These are phyloP conservation scores for Malassezia psittaci DNA, from an alignment of 1,284 basidiomycete species.

Conservation along the genomic window DNA sequence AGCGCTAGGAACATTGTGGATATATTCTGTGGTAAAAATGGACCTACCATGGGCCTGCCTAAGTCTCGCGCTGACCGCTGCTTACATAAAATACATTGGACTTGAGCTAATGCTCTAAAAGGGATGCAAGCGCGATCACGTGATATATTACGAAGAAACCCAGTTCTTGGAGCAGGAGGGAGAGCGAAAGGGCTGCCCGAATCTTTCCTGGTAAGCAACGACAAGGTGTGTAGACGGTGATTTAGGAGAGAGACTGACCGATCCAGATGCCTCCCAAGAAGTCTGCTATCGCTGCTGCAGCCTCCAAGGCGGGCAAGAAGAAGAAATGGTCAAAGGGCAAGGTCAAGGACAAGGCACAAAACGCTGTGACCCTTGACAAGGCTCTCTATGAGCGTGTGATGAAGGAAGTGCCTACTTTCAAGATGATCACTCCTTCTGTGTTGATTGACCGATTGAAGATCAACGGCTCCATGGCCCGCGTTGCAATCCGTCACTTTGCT, in stretches of 20 bases:
- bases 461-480: slow-evolving; percentile 85
- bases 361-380: slow-evolving; percentile 67
- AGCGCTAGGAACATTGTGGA: slow-evolving; percentile 48
- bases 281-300: slow-evolving; percentile 46
- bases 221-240: slow-evolving; percentile 5
- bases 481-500: slow-evolving; percentile 86
- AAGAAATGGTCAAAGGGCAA: slow-evolving; percentile 99
- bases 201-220: slow-evolving; percentile 11
- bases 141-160: background rate
- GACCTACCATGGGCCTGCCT: slow-evolving; percentile 36
- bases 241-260: background rate
- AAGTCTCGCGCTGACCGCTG: slow-evolving; percentile 33
- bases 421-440: slow-evolving; percentile 78
- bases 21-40: slow-evolving; percentile 44
- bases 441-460: slow-evolving; percentile 95
- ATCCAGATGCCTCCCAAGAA: slow-evolving; percentile 48
- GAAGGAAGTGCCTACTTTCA: slow-evolving; percentile 99
- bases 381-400: slow-evolving; percentile 82
- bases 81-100: slow-evolving; percentile 22
- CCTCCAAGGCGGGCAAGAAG: slow-evolving; percentile 62
- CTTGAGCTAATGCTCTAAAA: slow-evolving; percentile 21
- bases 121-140: slow-evolving; percentile 3
- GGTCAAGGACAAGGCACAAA: slow-evolving; percentile 86
- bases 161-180: too few species aligned
- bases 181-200: background rate